phyloP scores from a whole-genome alignment of 1,284 basidiomycete genomes.

The Rhodotorula sp. region DNA sequence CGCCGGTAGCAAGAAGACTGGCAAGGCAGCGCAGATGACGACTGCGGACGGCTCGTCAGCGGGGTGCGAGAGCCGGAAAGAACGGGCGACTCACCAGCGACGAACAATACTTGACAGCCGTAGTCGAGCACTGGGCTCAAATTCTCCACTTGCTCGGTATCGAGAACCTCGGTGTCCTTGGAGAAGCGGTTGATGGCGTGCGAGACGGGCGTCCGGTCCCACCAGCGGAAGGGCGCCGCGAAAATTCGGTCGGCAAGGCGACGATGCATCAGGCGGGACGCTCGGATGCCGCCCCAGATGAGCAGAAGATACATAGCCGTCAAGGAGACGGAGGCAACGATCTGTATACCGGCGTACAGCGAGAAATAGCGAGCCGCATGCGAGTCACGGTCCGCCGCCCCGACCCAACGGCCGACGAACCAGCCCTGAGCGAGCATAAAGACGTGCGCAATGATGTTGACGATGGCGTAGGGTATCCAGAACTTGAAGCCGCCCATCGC shows the following conservation, averaged over 20 bases:
- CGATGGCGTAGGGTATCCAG: constrained; percentile 65
- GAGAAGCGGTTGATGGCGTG: constrained; percentile 63
- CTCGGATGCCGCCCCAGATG: constrained; percentile 33
- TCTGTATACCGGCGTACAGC: constrained; percentile 63
- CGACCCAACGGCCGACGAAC: constrained; percentile 48
- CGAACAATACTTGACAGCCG: constrained; percentile 31
- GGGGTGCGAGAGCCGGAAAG: too few relatives aligned
- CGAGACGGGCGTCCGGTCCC: constrained; percentile 28
- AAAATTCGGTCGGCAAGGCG: constrained; percentile 75
- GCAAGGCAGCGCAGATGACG: constrained; percentile 59
- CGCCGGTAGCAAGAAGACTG: constrained; percentile 34
- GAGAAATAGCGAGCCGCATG: constrained; percentile 64
- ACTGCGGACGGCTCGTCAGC: constrained; percentile 16
- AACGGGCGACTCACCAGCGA: constrained; percentile 18
- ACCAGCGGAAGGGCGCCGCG: constrained; percentile 59
- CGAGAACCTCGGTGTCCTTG: constrained; percentile 89
- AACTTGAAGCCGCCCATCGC: constrained; percentile 53
- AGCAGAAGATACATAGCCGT: constrained; percentile 38
- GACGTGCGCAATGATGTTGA: constrained; percentile 44
- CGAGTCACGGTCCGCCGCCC: constrained; percentile 36
- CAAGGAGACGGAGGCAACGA: constrained; percentile 45
- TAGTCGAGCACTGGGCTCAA: constrained; percentile 52
- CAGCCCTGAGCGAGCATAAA: constrained; percentile 41
- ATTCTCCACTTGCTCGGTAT: constrained; percentile 80
- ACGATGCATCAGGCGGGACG: constrained; percentile 33